Evolutionary conservation across 176 grass and related monocot genomes (phyloP), one percentile per base, ranked within the genome.

Genomic region (Oryza glumipatula): DNA sequence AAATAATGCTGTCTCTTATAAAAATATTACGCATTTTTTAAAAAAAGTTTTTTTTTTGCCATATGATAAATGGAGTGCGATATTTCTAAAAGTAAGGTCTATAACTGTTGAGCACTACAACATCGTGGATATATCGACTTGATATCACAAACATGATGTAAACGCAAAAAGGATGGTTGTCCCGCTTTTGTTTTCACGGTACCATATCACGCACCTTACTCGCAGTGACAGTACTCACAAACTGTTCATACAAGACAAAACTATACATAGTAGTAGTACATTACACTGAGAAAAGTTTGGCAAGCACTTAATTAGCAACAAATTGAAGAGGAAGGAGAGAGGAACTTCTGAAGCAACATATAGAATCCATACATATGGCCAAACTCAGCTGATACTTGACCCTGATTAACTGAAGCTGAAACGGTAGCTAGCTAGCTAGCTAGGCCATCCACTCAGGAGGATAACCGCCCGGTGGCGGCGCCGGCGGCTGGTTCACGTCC

Each of bases 391-490:
- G 58, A 23, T 11, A 23, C 21, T 63, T 74, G 45, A 51, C 22
- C 72, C 45, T 49, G 72, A 74, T 74, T 49, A 51, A 51, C n/a
- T 24, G 39, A 72, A 45, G 23, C 5, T 45, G 19, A 71, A 45
- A 44, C 9, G 38, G 21, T 44, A 13, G 16, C 16, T 19, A 56
- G 28, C 28, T 30, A 30, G 28, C 28, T 60, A 77, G 68, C 83
- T 89, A 89, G 43, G 67, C 33, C 88, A 86, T 89, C 88, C 78
- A 86, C 19, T 36, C 68, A 12, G 79, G 84, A 81, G 47, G 78
- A 71, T 69, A 81, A 70, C 78, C 58, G 35, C 46, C 71, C 0
- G 35, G 64, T 4, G 22, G 11, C 12, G 71, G 78, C 48, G 6
- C 16, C 24, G 88, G 84, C 58, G 23, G 67, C 79, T 83, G 68